phyloP scores from a whole-genome alignment of 257 asterid species.

The Jasminum sambac region DNA sequence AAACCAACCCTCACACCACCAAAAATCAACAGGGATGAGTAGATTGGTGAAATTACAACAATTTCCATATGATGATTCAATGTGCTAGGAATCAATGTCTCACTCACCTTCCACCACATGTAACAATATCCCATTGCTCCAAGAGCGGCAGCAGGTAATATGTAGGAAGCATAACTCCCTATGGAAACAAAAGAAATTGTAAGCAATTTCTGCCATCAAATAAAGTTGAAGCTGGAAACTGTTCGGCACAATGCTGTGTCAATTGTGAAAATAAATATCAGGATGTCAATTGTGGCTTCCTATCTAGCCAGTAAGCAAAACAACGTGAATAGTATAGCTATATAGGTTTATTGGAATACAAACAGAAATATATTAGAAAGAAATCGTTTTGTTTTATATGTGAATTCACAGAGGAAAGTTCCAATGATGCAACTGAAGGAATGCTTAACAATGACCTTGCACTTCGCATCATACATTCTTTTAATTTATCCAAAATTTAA shows the following conservation, averaged over 20 bases:
- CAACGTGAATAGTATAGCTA: neutral
- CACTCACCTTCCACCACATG: slow-evolving; percentile 88
- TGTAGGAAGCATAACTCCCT: slow-evolving; percentile 69
- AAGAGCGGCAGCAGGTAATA: slow-evolving; percentile 78
- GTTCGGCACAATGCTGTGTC: slow-evolving; percentile 8
- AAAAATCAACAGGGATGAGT: neutral
- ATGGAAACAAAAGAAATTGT: slow-evolving; percentile 26
- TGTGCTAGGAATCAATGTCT: slow-evolving; percentile 18
- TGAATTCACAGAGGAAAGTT: neutral
- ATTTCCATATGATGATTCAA: slow-evolving; percentile 7
- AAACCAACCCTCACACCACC: neutral
- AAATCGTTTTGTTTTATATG: neutral
- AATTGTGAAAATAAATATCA: neutral
- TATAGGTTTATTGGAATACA: neutral
- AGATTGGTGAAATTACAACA: neutral
- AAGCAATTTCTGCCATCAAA: slow-evolving; percentile 21
- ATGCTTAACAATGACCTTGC: neutral
- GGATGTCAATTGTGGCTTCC: neutral
- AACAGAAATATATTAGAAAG: neutral
- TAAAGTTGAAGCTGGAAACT: slow-evolving; percentile 17
- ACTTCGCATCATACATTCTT: neutral
- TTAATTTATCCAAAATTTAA: neutral
- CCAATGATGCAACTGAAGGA: neutral
- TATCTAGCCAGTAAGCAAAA: neutral
- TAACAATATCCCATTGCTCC: slow-evolving; percentile 86